These are phyloP conservation scores for Gelatoporia subvermispora DNA, from an alignment of 768 basidiomycete genomes.

Conservation along the genomic window DNA sequence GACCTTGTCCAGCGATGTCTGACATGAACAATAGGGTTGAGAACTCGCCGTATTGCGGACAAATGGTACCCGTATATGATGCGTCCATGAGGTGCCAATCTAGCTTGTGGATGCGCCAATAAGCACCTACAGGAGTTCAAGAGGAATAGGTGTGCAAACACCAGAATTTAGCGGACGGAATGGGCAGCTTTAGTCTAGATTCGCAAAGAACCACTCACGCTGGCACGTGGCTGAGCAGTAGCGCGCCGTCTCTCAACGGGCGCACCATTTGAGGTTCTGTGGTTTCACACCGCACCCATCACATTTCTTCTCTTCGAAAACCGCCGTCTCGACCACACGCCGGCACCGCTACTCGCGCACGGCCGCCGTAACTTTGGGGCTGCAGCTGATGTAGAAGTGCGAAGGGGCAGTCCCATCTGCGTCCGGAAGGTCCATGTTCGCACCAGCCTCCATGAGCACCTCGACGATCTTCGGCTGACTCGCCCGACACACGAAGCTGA, in stretches of 20 bases:
- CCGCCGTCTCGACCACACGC: conserved; percentile 37
- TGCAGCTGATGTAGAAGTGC: conserved; percentile 28
- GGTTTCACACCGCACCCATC: conserved; percentile 3
- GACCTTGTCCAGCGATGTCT: conserved; percentile 24
- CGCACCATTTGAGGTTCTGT: conserved; percentile 35
- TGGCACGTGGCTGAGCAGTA: conserved; percentile 56
- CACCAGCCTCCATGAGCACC: conserved; percentile 44
- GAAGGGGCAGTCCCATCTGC: conserved; percentile 34
- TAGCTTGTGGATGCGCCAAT: conserved; percentile 46
- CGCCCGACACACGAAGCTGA: conserved; percentile 16
- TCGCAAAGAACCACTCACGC: conserved; percentile 27
- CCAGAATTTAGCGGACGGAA: not conserved
- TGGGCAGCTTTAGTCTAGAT: too few relatives aligned
- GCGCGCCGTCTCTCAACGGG: conserved; percentile 37
- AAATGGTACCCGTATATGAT: conserved; percentile 41
- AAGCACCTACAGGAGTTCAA: conserved; percentile 26
- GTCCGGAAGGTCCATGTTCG: conserved; percentile 36
- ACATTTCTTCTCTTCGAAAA: conserved; percentile 40
- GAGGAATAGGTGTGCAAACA: too few relatives aligned
- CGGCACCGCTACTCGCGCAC: conserved; percentile 43
- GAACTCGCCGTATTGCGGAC: conserved; percentile 32
- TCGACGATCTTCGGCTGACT: conserved; percentile 25
- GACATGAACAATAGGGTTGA: conserved; percentile 20
- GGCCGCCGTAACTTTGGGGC: conserved; percentile 39
- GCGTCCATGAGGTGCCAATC: conserved; percentile 40